Percentiles rank a stretch among this genome's conserved stretches.
These are phyloP conservation scores for Fusarium sp. DNA, from an alignment of 2,329 filamentous ascomycete species.

Conservation along the genomic window DNA sequence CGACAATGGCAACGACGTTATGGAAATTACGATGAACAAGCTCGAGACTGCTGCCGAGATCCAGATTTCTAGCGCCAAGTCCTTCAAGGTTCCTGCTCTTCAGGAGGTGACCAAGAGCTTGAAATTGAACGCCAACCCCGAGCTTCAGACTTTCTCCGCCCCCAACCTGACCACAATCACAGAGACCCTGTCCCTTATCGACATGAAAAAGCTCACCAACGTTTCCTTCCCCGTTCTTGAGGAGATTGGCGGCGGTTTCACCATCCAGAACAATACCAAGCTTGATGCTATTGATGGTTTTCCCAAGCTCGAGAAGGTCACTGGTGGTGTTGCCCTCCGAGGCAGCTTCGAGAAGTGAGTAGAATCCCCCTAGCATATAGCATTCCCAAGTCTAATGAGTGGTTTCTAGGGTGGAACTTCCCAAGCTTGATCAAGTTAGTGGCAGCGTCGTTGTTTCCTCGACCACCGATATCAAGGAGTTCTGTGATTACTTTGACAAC, in stretches of 20 bases:
- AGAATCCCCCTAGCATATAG: background rate
- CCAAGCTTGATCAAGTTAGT: constrained; percentile 72
- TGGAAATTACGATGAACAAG: constrained; percentile 80
- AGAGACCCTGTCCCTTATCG: constrained; percentile 67
- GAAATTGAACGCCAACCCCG: constrained; percentile 82
- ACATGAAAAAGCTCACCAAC: constrained; percentile 74
- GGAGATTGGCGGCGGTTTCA: constrained; percentile 80
- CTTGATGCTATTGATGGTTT: constrained; percentile 75
- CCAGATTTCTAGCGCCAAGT: constrained; percentile 78
- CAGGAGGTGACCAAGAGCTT: constrained; percentile 79
- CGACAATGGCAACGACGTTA: constrained; percentile 76
- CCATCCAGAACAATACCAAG: constrained; percentile 89
- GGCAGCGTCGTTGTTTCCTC: constrained; percentile 78
- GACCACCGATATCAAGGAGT: constrained; percentile 68
- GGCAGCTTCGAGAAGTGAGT: constrained; percentile 87
- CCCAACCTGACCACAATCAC: constrained; percentile 78
- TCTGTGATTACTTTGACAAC: constrained; percentile 64
- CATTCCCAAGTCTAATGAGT: background rate
- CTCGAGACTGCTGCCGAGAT: constrained; percentile 67
- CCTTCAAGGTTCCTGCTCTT: constrained; percentile 78
- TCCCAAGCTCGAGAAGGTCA: constrained; percentile 72
- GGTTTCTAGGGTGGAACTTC: constrained; percentile 73
- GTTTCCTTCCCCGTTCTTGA: constrained; percentile 77
- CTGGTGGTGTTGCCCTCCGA: constrained; percentile 84
- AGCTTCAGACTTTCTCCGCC: constrained; percentile 68